Evolutionary conservation across 805 yeast genomes (phyloP), one percentile per base, ranked within the genome.

Genomic region (Kazachstania psychrophila): DNA sequence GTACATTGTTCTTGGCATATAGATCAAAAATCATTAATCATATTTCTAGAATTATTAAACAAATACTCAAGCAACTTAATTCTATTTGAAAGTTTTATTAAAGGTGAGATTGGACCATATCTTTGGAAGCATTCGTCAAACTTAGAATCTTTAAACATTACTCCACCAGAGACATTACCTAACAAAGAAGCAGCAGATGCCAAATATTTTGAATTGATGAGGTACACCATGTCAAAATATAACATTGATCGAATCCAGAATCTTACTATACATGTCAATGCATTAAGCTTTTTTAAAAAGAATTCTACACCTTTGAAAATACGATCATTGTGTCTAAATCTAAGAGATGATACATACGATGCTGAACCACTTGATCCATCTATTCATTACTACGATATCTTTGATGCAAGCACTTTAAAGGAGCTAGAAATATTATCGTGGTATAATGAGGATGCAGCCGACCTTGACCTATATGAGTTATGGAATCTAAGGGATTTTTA

Each of bases 381-480:
- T 9, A 11, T 37, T 2, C 50, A 40, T 17, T 51, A 52, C 38
- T 42, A 42, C 20, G 61, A 61, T 26, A 39, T 65, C 0, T 61
- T 65, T 37, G 63, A 63, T 41, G 36, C 43, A 0, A 37, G 43
- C 3, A 31, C 33, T 12, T 43, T 65, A 35, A 50, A 56, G 37
- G 48, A 49, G 10, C 41, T 65, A 15, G 58, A 62, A 11, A 50
- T 65, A 8, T 48, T 62, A 9, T 64, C 68, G 6, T 65, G 69
- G 69, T 61, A 53, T 41, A 59, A 55, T 31, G 31, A 34, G 12
- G 33, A 18, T 11, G 42, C 41, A n/a, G 8, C 39, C 3, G 45
- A 43, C 22, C 7, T 37, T 7, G 41, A 49, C 28, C 25, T 54
- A 23, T 55, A 54, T 39, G 41, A 42, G 11, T 16, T 40, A 24